These are phyloP conservation scores for Rhizophagus clarus DNA, from an alignment of 192 early-diverging fungal species.

Conservation along the genomic window DNA sequence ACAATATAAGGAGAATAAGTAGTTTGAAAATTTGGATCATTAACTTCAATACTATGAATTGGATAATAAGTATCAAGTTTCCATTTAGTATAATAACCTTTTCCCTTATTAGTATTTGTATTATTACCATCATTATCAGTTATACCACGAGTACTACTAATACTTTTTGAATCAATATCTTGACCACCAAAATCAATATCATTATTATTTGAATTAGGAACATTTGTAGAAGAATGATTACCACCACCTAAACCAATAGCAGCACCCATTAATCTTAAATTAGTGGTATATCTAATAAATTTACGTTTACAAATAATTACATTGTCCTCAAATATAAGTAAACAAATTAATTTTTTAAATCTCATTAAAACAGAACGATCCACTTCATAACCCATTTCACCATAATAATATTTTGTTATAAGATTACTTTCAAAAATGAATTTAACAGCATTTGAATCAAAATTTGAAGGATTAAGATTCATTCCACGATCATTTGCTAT, in stretches of 20 bases:
- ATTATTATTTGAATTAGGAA: slow-evolving; percentile 34
- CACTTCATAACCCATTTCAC: slow-evolving; percentile 68
- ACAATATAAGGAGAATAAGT: slow-evolving; percentile 42
- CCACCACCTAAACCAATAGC: slow-evolving; percentile 39
- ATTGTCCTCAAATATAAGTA: slow-evolving; percentile 66
- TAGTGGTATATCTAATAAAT: slow-evolving; percentile 51
- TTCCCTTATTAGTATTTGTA: slow-evolving; percentile 46
- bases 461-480: slow-evolving; percentile 56
- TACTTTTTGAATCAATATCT: slow-evolving; percentile 49
- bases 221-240: slow-evolving; percentile 33
- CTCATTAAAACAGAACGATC: slow-evolving; percentile 58
- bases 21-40: slow-evolving; percentile 42
- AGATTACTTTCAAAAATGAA: slow-evolving; percentile 59
- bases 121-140: slow-evolving; percentile 37
- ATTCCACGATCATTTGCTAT: slow-evolving; percentile 48
- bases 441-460: slow-evolving; percentile 56
- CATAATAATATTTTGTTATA: slow-evolving; percentile 62
- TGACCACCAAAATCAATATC: slow-evolving; percentile 20
- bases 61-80: slow-evolving; percentile 65
- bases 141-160: slow-evolving; percentile 45
- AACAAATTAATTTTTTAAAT: slow-evolving; percentile 63
- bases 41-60: slow-evolving; percentile 56
- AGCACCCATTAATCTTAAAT: slow-evolving; percentile 37
- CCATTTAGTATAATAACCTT: slow-evolving; percentile 74
- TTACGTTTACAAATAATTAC: slow-evolving; percentile 70